Conservation (phyloP, 306 rosid genomes). For the Leucaena leucocephala region DNA sequence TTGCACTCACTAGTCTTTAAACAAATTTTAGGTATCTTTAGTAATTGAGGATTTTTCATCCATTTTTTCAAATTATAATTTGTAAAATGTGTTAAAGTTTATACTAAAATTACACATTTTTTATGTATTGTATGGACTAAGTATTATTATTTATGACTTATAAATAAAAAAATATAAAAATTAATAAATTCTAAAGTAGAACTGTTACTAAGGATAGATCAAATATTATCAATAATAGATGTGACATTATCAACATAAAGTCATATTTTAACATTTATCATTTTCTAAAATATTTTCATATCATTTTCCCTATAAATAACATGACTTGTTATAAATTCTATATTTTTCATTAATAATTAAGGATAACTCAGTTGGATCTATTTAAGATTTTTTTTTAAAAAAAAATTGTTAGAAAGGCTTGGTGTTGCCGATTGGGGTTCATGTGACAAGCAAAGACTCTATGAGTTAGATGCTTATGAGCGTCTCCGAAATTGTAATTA, state of each 20-base stretch:
- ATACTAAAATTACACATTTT: background rate
- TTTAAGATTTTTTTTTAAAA: background rate
- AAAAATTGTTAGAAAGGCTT: constrained; percentile 46
- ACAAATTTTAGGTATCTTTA: too few species aligned
- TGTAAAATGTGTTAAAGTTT: background rate
- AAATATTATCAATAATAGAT: too few species aligned
- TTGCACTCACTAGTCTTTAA: too few species aligned
- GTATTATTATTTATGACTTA: background rate
- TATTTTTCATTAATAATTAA: background rate
- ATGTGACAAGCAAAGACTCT: constrained; percentile 47
- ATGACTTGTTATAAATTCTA: background rate
- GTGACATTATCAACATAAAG: too few species aligned
- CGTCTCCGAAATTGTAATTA: constrained; percentile 19
- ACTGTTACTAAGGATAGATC: too few species aligned
- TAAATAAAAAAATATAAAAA: too few species aligned
- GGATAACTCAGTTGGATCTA: background rate
- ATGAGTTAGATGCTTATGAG: constrained; percentile 30
- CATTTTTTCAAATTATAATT: background rate
- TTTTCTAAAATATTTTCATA: too few species aligned
- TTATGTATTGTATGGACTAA: background rate
- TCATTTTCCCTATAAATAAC: background rate
- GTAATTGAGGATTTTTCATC: too few species aligned
- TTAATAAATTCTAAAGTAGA: too few species aligned
- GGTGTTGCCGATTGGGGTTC: constrained; percentile 59
- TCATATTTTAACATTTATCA: too few species aligned